phyloP scores from a whole-genome alignment of 495 filamentous ascomycete genomes.

The Endocarpon pusillum region DNA sequence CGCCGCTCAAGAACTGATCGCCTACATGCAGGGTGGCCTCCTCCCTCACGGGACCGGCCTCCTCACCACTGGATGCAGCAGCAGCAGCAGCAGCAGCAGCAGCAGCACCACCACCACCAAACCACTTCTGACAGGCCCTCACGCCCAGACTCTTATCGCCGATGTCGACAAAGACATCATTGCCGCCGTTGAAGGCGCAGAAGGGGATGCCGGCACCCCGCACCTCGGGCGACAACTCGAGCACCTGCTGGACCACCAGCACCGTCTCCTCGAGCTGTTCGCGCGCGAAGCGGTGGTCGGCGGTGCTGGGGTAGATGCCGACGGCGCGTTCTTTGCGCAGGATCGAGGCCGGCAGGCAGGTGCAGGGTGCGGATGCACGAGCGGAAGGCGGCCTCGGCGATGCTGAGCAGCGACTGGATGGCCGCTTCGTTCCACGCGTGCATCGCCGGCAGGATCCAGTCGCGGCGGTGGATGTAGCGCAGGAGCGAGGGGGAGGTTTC shows the following conservation, averaged over 20 bases:
- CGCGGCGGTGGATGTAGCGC: conserved; percentile 1
- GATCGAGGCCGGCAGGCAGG: conserved; percentile 48
- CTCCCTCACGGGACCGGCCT: conserved; percentile 20
- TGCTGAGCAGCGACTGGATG: conserved; percentile 62
- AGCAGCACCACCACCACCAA: conserved; percentile 48
- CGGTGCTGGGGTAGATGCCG: conserved; percentile 52
- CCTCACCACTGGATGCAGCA: conserved; percentile 13
- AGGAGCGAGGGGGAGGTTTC: conserved; percentile 34
- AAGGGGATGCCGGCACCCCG: conserved; percentile 57
- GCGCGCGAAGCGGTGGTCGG: conserved; percentile 46
- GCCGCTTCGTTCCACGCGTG: conserved; percentile 60
- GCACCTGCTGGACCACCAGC: conserved; percentile 75
- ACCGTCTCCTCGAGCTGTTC: conserved; percentile 95
- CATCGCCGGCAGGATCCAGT: conserved; percentile 42
- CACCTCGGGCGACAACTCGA: conserved; percentile 54
- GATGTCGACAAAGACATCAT: conserved; percentile 97
- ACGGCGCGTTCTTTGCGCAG: conserved; percentile 88
- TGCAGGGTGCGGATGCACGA: conserved; percentile 63
- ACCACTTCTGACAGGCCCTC: conserved; percentile 78
- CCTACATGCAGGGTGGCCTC: conserved; percentile 82
- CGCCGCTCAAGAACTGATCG: conserved; percentile 90
- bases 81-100: too few relatives aligned
- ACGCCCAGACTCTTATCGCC: conserved; percentile 97
- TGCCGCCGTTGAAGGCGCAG: conserved; percentile 95
- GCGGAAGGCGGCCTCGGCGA: conserved; percentile 64